Evolutionary conservation across 78 protist species (phyloP), one percentile per base, ranked within the genome.

Genomic region (Planoprotostelium fungivorum): DNA sequence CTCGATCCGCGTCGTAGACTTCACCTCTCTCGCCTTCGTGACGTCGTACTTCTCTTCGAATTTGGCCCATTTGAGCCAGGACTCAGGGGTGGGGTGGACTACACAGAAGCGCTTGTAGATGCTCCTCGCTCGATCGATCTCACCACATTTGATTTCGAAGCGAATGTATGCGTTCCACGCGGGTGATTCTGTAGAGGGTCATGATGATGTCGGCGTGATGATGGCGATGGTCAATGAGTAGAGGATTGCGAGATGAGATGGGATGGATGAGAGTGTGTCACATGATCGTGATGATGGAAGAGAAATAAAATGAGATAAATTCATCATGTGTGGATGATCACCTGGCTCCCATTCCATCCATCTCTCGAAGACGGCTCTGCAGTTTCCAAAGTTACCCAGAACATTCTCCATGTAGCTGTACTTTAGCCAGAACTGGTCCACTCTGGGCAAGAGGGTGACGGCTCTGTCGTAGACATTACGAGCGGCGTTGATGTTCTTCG

Each of bases 391-490:
- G 89, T 98, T 98, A 38, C 99, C 99, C 1, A 98, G 85, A 97
- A 95, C 94, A 94, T 99, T 99, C 87, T 99, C 99, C 98, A 99
- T 91, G 93, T 91, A 91, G 34, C 94, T 36, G 86, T 92, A 99
- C 93, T 97, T 97, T 94, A 85, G 96, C 99, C 99, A 98, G 35
- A 98, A 86, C 85, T 89, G 96, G 28, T 93, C 95, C 23, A 88
- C 97, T 16, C 99, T 91, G 23, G 99, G 99, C 29, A 99, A 94
- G 23, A 91, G 35, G 1, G 96, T 84, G 34, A 97, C 98, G 1
- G 99, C 99, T 34, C 99, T 97, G 85, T 98, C 98, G 95, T 92
- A 98, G 0, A 99, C 91, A 87, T 99, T 99, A 29, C 99, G 95
- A 0, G 99, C 99, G 36, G 88, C 94, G 91, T 98, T 98, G 87